Evolutionary conservation across 805 yeast genomes (phyloP).

Genomic region (Lachancea meyersii): DNA sequence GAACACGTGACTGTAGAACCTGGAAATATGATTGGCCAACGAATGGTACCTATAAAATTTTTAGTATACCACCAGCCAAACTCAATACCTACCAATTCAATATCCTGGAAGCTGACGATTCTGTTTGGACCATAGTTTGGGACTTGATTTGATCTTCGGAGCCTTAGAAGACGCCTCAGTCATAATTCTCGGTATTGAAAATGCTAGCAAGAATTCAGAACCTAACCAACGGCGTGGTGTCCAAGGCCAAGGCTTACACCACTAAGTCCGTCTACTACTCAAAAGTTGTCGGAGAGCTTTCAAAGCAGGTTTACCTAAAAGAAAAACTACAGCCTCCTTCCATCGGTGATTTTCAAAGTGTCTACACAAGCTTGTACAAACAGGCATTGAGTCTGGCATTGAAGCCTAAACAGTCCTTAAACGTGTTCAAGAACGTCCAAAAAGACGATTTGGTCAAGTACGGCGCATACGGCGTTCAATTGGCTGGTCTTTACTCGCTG

Average conservation of each 20-base stretch:
- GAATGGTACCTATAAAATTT: neutral
- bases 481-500: constrained; percentile 83
- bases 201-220: constrained; percentile 30
- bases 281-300: constrained; percentile 46
- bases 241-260: constrained; percentile 30
- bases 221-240: constrained; percentile 20
- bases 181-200: neutral
- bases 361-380: constrained; percentile 52
- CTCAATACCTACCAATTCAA: too few relatives aligned
- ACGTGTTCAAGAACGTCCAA: constrained; percentile 41
- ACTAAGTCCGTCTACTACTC: constrained; percentile 75
- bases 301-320: constrained; percentile 67
- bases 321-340: constrained; percentile 94
- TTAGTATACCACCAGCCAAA: too few relatives aligned
- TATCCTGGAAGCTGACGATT: neutral
- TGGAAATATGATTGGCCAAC: neutral
- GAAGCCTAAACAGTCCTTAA: constrained; percentile 56
- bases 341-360: constrained; percentile 64
- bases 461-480: constrained; percentile 73
- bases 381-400: constrained; percentile 40
- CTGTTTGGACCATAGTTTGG: neutral
- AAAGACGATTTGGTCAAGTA: constrained; percentile 57
- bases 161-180: neutral
- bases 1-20: neutral
- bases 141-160: neutral